Base-by-base conservation (phyloP, 768 basidiomycete genomes). In the Chalciporus piperatus region DNA sequence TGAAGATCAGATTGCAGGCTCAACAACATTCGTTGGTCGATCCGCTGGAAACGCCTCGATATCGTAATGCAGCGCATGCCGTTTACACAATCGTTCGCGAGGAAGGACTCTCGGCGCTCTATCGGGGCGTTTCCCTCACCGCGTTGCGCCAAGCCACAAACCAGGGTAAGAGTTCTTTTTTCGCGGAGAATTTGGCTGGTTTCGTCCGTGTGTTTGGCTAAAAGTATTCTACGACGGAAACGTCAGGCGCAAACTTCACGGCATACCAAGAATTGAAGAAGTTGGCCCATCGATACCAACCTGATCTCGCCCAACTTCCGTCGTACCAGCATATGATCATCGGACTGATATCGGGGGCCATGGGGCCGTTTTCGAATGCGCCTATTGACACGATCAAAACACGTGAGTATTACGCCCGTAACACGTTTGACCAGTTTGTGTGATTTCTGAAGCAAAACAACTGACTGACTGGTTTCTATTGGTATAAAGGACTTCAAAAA, bases 321-420 rank as follows among this genome's bases (percentile, higher is more conserved):
- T 91, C 90, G 30, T 97, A 91, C 70, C 97, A 99, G 67, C 92
- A 95, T 61, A 96, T 97, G 87, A 43, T 89, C 20, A 92, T 98
- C 51, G 97, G 97, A 46, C 77, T 98, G 52, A 83, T 99, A 60
- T 96, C 92, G 42, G 97, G 97, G 45, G 97, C 97, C 2, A 93
- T 95, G 87, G 97, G 97, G 4, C 97, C 97, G 13, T 94, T 98
- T 70, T 95, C 94, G 13, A 98, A 99, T 65, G 97, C 97, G 12
- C 96, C 95, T 1, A 89, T 93, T 47, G 91, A 92, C 69, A 92
- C 89, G 11, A 93, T 96, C 62, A 98, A 97, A 71, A 98, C 96
- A 51, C 90, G 92, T 87, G 69, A 60, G 87, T 75, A 12, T 23
- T 2, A 42, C 45, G 37, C 55, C 45, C 22, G 48, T 3, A 11